A percentile compares a stretch with the other conserved stretches of the same genome.
These are phyloP conservation scores for Globisporangium nodosum DNA, from an alignment of 352 stramenopile species.

Conservation along the genomic window DNA sequence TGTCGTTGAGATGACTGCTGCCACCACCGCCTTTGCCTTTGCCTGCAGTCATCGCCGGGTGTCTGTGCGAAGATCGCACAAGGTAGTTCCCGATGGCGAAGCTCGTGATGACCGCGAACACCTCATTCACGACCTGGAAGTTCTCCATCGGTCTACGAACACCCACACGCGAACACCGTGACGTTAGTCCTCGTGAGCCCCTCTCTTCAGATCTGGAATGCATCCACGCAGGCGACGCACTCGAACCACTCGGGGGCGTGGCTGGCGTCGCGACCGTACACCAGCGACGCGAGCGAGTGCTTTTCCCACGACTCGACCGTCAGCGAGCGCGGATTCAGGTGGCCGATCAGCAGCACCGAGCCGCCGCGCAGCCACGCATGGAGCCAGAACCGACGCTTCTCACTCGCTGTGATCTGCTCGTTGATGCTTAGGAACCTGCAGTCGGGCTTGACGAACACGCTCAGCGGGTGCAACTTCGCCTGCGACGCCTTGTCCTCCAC, in stretches of 20 bases:
- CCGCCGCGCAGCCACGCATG: conserved; percentile 77
- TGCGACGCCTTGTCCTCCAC: too few species aligned
- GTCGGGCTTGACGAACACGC: conserved; percentile 71
- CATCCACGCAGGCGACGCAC: conserved; percentile 23
- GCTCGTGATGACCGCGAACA: conserved; percentile 24
- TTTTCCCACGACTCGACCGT: conserved; percentile 36
- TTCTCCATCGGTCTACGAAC: conserved; percentile 24
- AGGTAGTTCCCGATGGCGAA: conserved; percentile 35
- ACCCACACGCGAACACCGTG: too few species aligned
- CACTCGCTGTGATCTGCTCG: conserved; percentile 56
- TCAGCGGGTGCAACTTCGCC: conserved; percentile 23
- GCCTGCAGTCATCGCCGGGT: not conserved
- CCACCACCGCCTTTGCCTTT: conserved; percentile 2
- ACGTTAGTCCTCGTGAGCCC: too few species aligned
- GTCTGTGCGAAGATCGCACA: conserved; percentile 13
- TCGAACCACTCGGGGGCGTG: conserved; percentile 44
- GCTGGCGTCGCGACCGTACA: conserved; percentile 28
- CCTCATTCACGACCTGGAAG: conserved; percentile 26
- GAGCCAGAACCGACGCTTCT: conserved; percentile 61
- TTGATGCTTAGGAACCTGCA: conserved; percentile 38
- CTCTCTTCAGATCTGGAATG: too few species aligned
- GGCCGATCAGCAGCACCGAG: conserved; percentile 40
- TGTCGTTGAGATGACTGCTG: not conserved
- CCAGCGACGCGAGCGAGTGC: conserved; percentile 38
- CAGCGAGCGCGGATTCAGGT: conserved; percentile 28